Evolutionary conservation across 805 yeast species (phyloP), one percentile per base, ranked within the genome.

Genomic region (Myxozyma udenii): DNA sequence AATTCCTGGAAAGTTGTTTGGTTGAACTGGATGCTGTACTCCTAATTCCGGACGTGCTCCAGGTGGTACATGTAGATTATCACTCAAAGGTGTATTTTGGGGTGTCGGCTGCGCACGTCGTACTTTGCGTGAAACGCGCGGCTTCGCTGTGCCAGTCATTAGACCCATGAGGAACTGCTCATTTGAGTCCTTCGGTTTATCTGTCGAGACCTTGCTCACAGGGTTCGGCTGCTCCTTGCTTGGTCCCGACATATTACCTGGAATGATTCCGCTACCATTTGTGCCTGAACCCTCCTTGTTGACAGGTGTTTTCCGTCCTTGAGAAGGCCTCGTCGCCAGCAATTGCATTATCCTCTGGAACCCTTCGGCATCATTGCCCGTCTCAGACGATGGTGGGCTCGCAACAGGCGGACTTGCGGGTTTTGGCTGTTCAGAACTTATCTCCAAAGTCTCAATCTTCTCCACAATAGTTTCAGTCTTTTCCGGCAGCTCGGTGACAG

Each of bases 331-430:
- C 3, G 42, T 51, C 3, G 61, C 67, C 32, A 66, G 61, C 59
- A 63, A 61, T 3, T 60, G 60, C 64, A 66, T 61, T 24, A 66
- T 64, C 9, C 68, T 53, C 46, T 62, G 58, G 47, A 66, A 66
- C n/a, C 68, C 69, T 25, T 63, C 61, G 43, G 55, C 61, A 39
- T 66, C 69, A 14, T 40, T 23, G 37, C 47, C 44, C 3, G 9
- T n/a, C 33, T 21, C 25, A 26, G 46, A 14, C 1, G 22, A 18
- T 21, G 18, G 36, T 14, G 41, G 38, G 22, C 6, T 21, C 21
- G 24, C 26, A n/a, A 36, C 2, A 3, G 36, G 11, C 9, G 1
- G 35, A 11, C 14, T 44, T 2, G 33, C 7, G 9, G 9, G 28
- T 9, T 23, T n/a, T 18, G 41, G 35, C 7, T 4, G 12, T 23